Evolutionary conservation across 306 rosid species (phyloP), one percentile per base, ranked within the genome.

Genomic region (Amphicarpaea edgeworthii): DNA sequence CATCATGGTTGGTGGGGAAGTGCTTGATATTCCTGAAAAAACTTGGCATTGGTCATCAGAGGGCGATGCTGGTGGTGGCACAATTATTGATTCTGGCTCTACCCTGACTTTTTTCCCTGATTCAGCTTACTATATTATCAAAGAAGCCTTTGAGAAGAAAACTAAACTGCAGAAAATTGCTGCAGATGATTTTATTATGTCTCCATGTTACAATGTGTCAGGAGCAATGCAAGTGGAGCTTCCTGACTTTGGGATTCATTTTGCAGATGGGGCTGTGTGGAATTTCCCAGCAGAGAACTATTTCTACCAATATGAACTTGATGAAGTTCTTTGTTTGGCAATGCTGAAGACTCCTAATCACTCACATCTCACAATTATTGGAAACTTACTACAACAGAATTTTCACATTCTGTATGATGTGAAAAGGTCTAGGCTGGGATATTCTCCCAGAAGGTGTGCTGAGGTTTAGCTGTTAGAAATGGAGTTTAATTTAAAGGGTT

Each of bases 241-340:
- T 10, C 97, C 97, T 41, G 88, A 86, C 21, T 92, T 90, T 69
- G 82, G 77, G 49, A 88, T 92, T 28, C 46, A 23, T 55, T 92
- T 92, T 78, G 85, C 78, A 3, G 97, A 92, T 78, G 93, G 92
- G 43, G 89, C 92, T 12, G 90, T 88, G 34, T 92, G 97, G 97
- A 76, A 87, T 69, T 92, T 88, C 69, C 96, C 96, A 6, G 84
- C 72, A 1, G 92, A 88, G 79, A 92, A 92, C 76, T 89, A 88
- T 70, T 87, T 92, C 38, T 86, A 87, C 71, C 90, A 83, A 43
- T 69, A 88, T 69, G 88, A 92, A 24, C 83, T 83, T 12, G 77
- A 68, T 9, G 86, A 81, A 8, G 75, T 92, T 16, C 63, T 88
- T 21, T 92, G 97, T 64, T 84, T 92, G 85, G 96, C 96, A 40